phyloP scores from a whole-genome alignment of 1,284 basidiomycete genomes.

The Tylopilus sp. region DNA sequence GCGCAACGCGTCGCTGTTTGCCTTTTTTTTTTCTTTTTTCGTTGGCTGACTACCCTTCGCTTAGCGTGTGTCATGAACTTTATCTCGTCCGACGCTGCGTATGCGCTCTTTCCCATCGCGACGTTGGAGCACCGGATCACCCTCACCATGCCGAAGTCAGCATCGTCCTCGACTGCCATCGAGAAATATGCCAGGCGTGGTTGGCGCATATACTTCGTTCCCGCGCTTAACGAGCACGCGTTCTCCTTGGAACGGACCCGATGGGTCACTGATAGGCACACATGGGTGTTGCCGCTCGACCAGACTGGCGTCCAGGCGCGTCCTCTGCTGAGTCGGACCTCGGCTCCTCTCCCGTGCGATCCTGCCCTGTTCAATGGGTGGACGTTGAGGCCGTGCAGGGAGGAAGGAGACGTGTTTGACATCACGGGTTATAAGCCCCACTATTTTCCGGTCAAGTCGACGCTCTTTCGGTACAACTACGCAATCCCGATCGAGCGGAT shows the following conservation, averaged over 20 bases:
- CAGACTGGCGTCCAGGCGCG: slow-evolving; percentile 22
- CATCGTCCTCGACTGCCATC: background rate
- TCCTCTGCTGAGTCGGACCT: slow-evolving; percentile 12
- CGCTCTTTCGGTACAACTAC: slow-evolving; percentile 29
- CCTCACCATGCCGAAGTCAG: slow-evolving; percentile 4
- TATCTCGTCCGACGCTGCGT: slow-evolving; percentile 33
- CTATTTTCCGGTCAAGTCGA: slow-evolving; percentile 9
- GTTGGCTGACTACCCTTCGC: background rate
- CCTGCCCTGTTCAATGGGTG: slow-evolving; percentile 30
- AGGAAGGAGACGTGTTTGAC: background rate
- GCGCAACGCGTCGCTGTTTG: too few species aligned
- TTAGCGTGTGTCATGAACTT: slow-evolving; percentile 46
- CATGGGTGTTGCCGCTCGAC: slow-evolving; percentile 21
- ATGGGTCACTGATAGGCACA: slow-evolving; percentile 26
- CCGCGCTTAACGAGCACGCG: background rate
- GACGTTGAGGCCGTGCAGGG: slow-evolving; percentile 2
- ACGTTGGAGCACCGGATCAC: slow-evolving; percentile 29
- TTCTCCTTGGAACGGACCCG: slow-evolving; percentile 16
- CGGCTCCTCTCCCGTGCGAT: slow-evolving; percentile 22
- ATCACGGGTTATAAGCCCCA: background rate
- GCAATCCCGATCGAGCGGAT: slow-evolving; percentile 8
- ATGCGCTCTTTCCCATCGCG: slow-evolving; percentile 33
- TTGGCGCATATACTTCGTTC: slow-evolving; percentile 8
- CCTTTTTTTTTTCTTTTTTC: background rate
- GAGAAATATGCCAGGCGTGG: slow-evolving; percentile 21